A percentile compares a stretch with the other conserved stretches of the same genome.
phyloP scores from a whole-genome alignment of 2,329 filamentous ascomycete genomes.

The Furcasterigmium furcatum region DNA sequence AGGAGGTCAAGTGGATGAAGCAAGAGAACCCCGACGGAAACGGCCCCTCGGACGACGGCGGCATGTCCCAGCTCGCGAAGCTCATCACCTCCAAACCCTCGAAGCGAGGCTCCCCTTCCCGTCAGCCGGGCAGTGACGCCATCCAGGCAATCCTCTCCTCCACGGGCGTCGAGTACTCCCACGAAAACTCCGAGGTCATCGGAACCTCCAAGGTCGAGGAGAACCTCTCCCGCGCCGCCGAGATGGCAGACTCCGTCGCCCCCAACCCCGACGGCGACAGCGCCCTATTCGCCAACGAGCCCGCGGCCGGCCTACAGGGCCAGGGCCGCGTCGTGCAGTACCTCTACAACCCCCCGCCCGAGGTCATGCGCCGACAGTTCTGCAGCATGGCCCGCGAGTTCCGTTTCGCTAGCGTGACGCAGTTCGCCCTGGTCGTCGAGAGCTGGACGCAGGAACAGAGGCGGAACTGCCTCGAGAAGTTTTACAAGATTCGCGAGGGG shows the following conservation, averaged over 20 bases:
- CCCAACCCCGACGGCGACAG: constrained; percentile 46
- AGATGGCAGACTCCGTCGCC: constrained; percentile 48
- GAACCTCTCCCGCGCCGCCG: constrained; percentile 73
- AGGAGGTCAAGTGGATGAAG: constrained; percentile 37
- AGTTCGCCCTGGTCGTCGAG: constrained; percentile 90
- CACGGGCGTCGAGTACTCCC: constrained; percentile 90
- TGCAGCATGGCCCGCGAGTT: constrained; percentile 83
- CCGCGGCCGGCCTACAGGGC: constrained; percentile 11
- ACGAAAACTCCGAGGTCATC: constrained; percentile 94
- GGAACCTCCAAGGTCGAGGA: constrained; percentile 91
- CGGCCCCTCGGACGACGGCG: constrained; percentile 58
- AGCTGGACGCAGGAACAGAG: constrained; percentile 83
- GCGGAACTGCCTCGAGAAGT: constrained; percentile 72
- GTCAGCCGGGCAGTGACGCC: constrained; percentile 60
- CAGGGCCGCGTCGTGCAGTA: constrained; percentile 15
- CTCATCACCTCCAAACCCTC: constrained; percentile 33
- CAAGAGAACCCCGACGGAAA: constrained; percentile 31
- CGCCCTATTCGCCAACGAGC: constrained; percentile 55
- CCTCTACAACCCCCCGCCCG: constrained; percentile 69
- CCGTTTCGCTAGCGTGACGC: constrained; percentile 71
- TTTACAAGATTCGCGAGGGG: constrained; percentile 68
- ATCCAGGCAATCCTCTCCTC: constrained; percentile 85
- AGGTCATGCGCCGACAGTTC: constrained; percentile 78
- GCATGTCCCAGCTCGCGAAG: constrained; percentile 55
- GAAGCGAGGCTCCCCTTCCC: background rate